Evolutionary conservation across 768 basidiomycete genomes (phyloP), one percentile per base, ranked within the genome.

Genomic region (Crassisporium funariophilum): DNA sequence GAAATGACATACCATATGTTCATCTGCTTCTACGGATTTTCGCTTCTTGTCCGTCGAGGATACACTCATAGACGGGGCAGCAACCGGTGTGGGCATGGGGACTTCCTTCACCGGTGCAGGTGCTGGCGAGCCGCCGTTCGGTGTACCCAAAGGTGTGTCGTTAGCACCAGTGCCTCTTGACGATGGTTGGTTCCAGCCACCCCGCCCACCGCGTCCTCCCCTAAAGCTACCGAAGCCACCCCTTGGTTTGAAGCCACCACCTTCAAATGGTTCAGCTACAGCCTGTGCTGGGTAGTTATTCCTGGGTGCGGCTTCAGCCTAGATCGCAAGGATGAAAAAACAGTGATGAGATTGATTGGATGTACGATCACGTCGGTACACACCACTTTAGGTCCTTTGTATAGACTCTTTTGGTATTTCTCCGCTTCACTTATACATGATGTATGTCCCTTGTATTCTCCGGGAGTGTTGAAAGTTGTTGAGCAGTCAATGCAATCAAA

Each of bases 401-500:
- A 95, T 47, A 94, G 62, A 41, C 76, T 70, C 66, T 91, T 91
- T 71, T 97, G 82, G 60, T 97, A 95, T 64, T 95, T 97, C 66
- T 97, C 90, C 2, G 90, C 94, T 67, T 97, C 94, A 50, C 78
- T 83, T 35, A 97, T 83, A 64, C 94, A 97, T 22, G 79, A 73
- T 8, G 88, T 94, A 62, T 97, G 89, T 0, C 68, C 71, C 66
- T 91, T 92, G 74, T 83, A 95, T 49, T 92, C 82, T 7, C 74
- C 73, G 2, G 90, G 88, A 5, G 78, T 76, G 19, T 79, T 70
- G 68, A 95, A 97, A 0, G 88, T 87, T 40, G 76, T 86, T n/a
- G 83, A 86, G 66, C 93, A 97, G 61, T 97, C 93, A 60, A 92
- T 81, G 61, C 89, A 91, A 58, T 88, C 88, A 56, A 90, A 88